Evolutionary conservation across 1,284 basidiomycete species (phyloP), one percentile per base, ranked within the genome.

Genomic region (Boletus semigastroideus): DNA sequence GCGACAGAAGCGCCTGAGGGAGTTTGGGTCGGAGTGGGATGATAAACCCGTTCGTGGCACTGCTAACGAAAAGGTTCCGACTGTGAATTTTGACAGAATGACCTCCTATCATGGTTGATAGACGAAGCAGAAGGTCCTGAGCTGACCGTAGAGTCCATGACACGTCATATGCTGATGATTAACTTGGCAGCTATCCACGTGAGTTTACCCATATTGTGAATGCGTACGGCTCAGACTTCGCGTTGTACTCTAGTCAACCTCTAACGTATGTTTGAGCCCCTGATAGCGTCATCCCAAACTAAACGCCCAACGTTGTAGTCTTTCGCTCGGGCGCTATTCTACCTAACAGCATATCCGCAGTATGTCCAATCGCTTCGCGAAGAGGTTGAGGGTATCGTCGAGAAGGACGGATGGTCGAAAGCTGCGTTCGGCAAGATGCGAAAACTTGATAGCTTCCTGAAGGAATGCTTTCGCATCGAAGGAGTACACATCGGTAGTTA

Each of bases 391-490:
- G 17, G 46, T 71, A 70, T 52, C 3, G 51, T 77, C 2, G 54
- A 51, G 1, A 57, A 64, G 33, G 67, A 77, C 4, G 78, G 77
- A 4, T 78, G 78, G 76, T 68, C 75, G 3, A 78, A 75, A 52
- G 54, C 43, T 1, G 66, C 72, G 1, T 46, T 79, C 31, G 64
- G 57, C 33, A 71, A 71, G 47, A 74, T 79, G 74, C 58, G 57
- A 37, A 76, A 72, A 54, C 41, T 78, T 6, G 78, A 80, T 58
- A 79, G 78, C 56, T 77, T 80, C 58, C 27, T 80, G 12, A 70
- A 64, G 42, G 78, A 80, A 54, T 65, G 69, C 1, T 68, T 72
- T 45, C 68, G 78, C 4, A 38, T 71, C 7, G 62, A 68, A 30
- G 68, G 70, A 1, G 22, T 69, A 7, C 54, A 50, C 31, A n/a